Evolutionary conservation across 2,329 filamentous ascomycete species (phyloP).

Genomic region (Aspergillus costaricaensis): DNA sequence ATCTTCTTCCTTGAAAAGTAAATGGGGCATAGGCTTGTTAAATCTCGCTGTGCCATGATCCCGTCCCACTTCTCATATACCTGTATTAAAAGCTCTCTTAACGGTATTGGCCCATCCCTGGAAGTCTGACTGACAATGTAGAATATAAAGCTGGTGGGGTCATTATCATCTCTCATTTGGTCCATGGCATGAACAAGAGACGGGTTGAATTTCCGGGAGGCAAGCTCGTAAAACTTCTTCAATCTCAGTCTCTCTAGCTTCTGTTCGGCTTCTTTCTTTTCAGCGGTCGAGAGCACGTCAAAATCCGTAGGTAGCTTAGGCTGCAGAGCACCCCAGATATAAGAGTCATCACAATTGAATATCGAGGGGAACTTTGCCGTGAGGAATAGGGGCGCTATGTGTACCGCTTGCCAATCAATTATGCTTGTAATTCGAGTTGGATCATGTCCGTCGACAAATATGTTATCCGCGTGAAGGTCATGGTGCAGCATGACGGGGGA

Average conservation of each 20-base stretch:
- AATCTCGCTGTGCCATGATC: constrained; percentile 16
- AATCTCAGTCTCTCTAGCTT: constrained; percentile 15
- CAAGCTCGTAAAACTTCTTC: constrained; percentile 29
- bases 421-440: constrained; percentile 28
- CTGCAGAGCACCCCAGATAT: constrained; percentile 27
- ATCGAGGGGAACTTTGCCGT: constrained; percentile 29
- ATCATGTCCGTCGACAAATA: constrained; percentile 32
- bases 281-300: constrained; percentile 14
- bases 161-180: constrained; percentile 20
- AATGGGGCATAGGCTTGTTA: constrained; percentile 22
- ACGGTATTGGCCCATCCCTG: constrained; percentile 20
- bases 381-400: constrained; percentile 29
- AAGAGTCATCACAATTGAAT: constrained; percentile 26
- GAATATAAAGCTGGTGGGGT: constrained; percentile 27
- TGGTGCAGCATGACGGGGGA: constrained; percentile 22
- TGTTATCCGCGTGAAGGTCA: constrained; percentile 36
- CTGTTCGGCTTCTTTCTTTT: constrained; percentile 17
- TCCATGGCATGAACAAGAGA: constrained; percentile 24
- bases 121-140: constrained; percentile 21
- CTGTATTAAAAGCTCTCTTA: constrained; percentile 28
- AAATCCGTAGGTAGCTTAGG: constrained; percentile 28
- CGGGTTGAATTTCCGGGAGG: constrained; percentile 28
- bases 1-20: constrained; percentile 25
- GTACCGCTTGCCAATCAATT: constrained; percentile 31
- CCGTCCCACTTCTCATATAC: constrained; percentile 28